phyloP scores from a whole-genome alignment of 805 yeast genomes.

The Wickerhamiella dianesei region DNA sequence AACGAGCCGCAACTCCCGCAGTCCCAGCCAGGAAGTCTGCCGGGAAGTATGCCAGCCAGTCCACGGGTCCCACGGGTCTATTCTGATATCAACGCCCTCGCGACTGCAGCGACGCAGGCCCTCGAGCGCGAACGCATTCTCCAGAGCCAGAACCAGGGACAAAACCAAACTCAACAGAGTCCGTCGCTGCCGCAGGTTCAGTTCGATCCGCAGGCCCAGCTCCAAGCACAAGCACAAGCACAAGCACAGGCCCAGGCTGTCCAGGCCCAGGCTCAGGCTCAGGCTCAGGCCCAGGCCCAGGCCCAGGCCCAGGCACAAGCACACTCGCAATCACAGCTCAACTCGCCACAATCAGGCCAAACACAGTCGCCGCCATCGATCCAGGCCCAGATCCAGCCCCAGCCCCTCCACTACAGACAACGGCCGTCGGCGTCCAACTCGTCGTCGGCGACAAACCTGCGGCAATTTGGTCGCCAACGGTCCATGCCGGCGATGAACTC shows the following conservation, averaged over 20 bases:
- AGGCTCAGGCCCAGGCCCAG: not conserved
- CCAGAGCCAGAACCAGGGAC: not conserved
- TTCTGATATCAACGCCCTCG: conserved; percentile 31
- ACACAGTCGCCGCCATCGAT: not conserved
- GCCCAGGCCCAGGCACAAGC: not conserved
- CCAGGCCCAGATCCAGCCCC: conserved; percentile 5
- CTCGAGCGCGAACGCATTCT: conserved; percentile 26
- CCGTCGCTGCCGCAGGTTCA: not conserved
- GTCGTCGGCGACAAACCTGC: conserved; percentile 3
- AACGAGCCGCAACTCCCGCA: conserved; percentile 2
- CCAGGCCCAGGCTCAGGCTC: not conserved
- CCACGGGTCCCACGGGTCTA: conserved; percentile 8
- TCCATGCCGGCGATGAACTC: conserved; percentile 19
- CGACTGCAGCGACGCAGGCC: conserved; percentile 34
- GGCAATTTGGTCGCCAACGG: conserved; percentile 11
- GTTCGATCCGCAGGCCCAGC: not conserved
- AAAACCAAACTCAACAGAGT: not conserved
- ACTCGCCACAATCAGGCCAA: not conserved
- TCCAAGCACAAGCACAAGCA: not conserved
- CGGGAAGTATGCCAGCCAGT: conserved; percentile 3
- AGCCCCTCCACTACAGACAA: conserved; percentile 9
- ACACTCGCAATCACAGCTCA: not conserved
- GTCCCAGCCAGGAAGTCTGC: conserved; percentile 11
- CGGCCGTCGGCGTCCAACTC: conserved; percentile 4
- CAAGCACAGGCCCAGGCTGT: not conserved